Conservation (phyloP, 345 rosid genomes). For the Citropsis articulata region DNA sequence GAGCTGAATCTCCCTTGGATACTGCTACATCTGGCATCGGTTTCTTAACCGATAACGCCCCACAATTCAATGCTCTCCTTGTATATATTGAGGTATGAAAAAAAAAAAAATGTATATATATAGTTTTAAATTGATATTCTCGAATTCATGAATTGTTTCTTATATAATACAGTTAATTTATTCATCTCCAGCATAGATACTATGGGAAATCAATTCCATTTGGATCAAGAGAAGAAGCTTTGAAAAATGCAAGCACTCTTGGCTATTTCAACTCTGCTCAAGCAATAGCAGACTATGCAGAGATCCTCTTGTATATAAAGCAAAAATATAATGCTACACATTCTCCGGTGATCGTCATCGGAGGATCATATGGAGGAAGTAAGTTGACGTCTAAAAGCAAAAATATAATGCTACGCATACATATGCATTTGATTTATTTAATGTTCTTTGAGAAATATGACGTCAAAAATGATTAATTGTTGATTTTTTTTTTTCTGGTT, state of each 20-base stretch:
- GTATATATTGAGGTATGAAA: constrained; percentile 39
- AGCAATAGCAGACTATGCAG: constrained; percentile 64
- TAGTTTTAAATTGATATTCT: not conserved
- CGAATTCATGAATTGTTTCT: not conserved
- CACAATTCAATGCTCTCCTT: constrained; percentile 26
- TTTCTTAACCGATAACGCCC: constrained; percentile 34
- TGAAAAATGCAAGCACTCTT: constrained; percentile 37
- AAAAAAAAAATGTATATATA: no score
- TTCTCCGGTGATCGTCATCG: constrained; percentile 60
- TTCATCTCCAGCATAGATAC: constrained; percentile 35
- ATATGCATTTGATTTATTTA: no score
- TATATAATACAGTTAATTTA: not conserved
- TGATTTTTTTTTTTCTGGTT: no score
- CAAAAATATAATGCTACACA: constrained; percentile 25
- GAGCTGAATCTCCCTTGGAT: constrained; percentile 30
- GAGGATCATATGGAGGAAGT: constrained; percentile 88
- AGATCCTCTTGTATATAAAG: constrained; percentile 45
- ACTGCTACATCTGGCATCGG: not conserved
- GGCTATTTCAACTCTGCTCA: constrained; percentile 61
- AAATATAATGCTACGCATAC: no score
- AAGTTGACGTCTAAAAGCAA: constrained; percentile 13
- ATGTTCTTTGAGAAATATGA: not conserved
- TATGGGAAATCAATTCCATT: constrained; percentile 52
- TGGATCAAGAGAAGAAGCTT: constrained; percentile 41
- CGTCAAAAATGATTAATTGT: not conserved